Base-by-base conservation (phyloP, 2,329 filamentous ascomycete species). In the Arthrobotrys sphaeroides region DNA sequence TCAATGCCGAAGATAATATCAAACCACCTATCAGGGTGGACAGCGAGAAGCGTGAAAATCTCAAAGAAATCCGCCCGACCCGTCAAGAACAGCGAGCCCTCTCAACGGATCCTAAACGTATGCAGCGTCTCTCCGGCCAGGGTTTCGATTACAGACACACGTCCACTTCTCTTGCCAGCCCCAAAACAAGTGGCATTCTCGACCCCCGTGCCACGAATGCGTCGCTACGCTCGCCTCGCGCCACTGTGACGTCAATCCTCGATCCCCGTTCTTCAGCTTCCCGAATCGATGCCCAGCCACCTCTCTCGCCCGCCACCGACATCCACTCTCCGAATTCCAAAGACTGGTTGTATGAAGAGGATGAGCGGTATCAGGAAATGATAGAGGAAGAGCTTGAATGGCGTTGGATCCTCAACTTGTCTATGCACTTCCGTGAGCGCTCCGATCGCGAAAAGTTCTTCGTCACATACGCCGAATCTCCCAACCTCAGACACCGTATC, bases 401-500 rank as follows among this genome's bases (percentile, higher is more conserved):
- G 75, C 90, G 88, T 80, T 99, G 95, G 95, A 98, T 99, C 74
- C 85, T 99, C 79, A 99, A 99, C 81, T 87, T 98, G 74, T 97
- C 93, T 83, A 97, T 99, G 95, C 93, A 97, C 82, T 99, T 97
- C 82, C 89, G 94, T 73, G 95, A 99, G 83, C 90, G 91, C 80
- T 96, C 94, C 10, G 91, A 92, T 79, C 88, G 94, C 45, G 95
- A 99, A 82, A 99, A 99, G 82, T 98, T 98, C 84, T 99, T 98
- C 82, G 90, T 99, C 77, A 98, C 95, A 0, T 99, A 92, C 82
- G 92, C 93, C 53, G 91, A 96, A 82, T 87, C 88, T 53, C 89
- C 92, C 3, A 90, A 88, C 77, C 85, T 88, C 76, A 97, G 94
- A 92, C 89, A 93, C 66, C 88, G 94, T 57, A 91, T 99, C 59